Percentiles rank a stretch among this genome's conserved stretches.
These are phyloP conservation scores for Saturnispora quitensis DNA, from an alignment of 805 yeast genomes.

Conservation along the genomic window DNA sequence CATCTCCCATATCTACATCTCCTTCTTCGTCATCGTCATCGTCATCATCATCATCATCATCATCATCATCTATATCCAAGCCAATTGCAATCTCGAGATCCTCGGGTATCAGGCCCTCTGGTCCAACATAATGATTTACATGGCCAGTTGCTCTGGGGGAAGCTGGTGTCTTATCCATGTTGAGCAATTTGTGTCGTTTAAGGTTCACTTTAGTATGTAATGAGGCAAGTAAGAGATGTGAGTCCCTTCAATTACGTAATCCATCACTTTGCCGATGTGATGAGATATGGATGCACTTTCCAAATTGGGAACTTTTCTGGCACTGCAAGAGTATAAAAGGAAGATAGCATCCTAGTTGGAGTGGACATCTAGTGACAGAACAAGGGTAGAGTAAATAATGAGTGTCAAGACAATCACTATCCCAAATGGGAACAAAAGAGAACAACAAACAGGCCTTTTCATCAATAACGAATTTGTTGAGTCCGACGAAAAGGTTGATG, in stretches of 20 bases:
- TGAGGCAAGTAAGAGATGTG: not conserved
- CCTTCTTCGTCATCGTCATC: not conserved
- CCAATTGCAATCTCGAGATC: conserved; percentile 8
- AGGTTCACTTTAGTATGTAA: not conserved
- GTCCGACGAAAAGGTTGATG: conserved; percentile 41
- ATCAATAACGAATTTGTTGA: conserved; percentile 73
- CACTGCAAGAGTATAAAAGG: not conserved
- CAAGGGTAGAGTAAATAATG: not conserved
- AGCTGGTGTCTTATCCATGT: not conserved
- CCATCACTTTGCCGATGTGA: not conserved
- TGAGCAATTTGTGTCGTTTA: not conserved
- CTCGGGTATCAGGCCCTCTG: conserved; percentile 4
- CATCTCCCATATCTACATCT: conserved; percentile 2
- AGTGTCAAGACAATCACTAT: conserved; percentile 15
- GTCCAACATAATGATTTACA: not conserved
- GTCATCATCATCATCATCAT: not conserved
- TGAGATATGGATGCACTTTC: not conserved
- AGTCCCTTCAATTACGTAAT: not conserved
- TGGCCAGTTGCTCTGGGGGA: not conserved
- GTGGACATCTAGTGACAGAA: not conserved
- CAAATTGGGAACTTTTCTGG: not conserved
- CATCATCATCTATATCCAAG: conserved; percentile 6
- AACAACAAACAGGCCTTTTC: conserved; percentile 78
- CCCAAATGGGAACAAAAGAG: conserved; percentile 49
- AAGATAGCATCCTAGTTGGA: not conserved